These are phyloP conservation scores for Lachancea quebecensis DNA, from an alignment of 805 yeast species.

Conservation along the genomic window DNA sequence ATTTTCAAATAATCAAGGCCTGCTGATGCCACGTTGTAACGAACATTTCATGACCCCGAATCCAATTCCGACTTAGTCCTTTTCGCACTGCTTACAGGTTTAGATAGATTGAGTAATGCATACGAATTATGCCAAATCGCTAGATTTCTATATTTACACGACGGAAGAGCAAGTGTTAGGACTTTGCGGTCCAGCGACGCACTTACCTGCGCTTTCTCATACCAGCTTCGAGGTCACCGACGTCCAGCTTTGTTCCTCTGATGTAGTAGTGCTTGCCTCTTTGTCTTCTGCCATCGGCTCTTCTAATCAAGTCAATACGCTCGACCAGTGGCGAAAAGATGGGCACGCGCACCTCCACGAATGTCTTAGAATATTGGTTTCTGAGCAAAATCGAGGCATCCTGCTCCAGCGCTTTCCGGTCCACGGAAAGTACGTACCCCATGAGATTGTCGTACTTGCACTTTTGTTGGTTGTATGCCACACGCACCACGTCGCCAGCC, in stretches of 20 bases:
- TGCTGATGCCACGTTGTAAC: constrained; percentile 3
- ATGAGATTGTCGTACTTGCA: constrained; percentile 54
- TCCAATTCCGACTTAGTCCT: too few species aligned
- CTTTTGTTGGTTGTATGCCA: constrained; percentile 54
- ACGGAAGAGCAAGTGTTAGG: background rate
- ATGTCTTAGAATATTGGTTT: constrained; percentile 74
- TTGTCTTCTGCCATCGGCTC: constrained; percentile 52
- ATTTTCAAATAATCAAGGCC: constrained; percentile 22
- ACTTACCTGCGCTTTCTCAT: constrained; percentile 28
- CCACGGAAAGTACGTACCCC: constrained; percentile 75
- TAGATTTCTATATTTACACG: constrained; percentile 2
- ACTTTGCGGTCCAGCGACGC: background rate
- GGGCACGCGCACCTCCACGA: constrained; percentile 78
- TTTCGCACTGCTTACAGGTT: too few species aligned
- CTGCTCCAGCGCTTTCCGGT: constrained; percentile 49
- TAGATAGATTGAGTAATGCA: too few species aligned
- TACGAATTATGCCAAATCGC: too few species aligned
- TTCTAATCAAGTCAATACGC: constrained; percentile 69
- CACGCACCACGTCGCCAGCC: constrained; percentile 77
- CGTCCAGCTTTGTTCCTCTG: constrained; percentile 71
- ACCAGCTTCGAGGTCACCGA: constrained; percentile 54
- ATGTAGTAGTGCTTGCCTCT: constrained; percentile 88
- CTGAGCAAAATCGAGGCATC: constrained; percentile 76
- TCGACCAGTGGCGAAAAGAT: constrained; percentile 72
- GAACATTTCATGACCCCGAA: constrained; percentile 24